Evolutionary conservation across 441 rosid genomes (phyloP), one percentile per base, ranked within the genome.

Genomic region (Brassica balearica): DNA sequence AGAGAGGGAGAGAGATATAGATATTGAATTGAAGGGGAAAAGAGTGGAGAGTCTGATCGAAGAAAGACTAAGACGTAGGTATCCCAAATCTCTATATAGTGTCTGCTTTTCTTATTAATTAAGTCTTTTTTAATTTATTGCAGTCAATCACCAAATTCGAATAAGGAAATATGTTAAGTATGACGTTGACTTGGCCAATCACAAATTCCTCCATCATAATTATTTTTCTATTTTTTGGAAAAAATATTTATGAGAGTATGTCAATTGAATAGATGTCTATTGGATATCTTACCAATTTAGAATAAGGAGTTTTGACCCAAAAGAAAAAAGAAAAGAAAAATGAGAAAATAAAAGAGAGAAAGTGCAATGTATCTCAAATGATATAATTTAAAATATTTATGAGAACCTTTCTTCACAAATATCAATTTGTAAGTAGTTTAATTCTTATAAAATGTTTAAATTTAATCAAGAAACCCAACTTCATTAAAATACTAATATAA

Each of bases 51-150:
- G 25, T 10, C 22, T 66, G 43, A 66, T 23, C 5, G 60, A 55
- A 55, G 65, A 36, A 66, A 66, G 46, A 67, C 48, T 38, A 6
- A 65, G 25, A 53, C 64, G 71, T 36, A 55, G 56, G 66, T 14
- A 3, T 51, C 58, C 7, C 2, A 12, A 25, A 25, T 3, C 9
- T n/a, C 58, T 73, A 64, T 64, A 32, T 53, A 29, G 55, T 34
- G 56, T 53, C 34, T 51, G 51, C 22, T 20, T 65, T 53, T 53
- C 60, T 7, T 15, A 22, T 34, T 20, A 32, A 4, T 48, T 36
- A 51, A 51, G 55, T 74, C 17, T 65, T 55, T 55, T 55, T 53
- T 12, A 53, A 9, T 3, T 71, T 55, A 12, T 2, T 69, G 32
- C 23, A 55, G 8, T 55, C 60, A 55, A 2, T 55, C 60, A 55